Evolutionary conservation across 345 rosid genomes (phyloP), one percentile per base, ranked within the genome.

Genomic region (Dipteronia sinensis): DNA sequence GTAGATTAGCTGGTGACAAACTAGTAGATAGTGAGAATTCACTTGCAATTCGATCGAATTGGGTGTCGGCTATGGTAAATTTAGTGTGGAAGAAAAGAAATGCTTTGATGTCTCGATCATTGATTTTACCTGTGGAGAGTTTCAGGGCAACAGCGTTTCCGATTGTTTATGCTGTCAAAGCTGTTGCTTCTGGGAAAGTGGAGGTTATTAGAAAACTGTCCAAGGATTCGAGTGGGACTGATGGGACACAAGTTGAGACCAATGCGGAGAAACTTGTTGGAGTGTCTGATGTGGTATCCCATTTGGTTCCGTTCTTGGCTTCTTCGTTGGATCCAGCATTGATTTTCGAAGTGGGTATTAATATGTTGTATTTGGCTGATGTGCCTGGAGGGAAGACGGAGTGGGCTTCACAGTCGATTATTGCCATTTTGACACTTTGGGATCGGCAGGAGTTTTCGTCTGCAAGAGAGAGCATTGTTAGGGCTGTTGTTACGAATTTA

Each of bases 371-470:
- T 84, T 86, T 95, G 86, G 98, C 99, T 34, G 99, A 95, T 86
- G 99, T 93, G 74, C 94, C 96, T 34, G 99, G 99, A 65, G 99
- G 99, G 82, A 95, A 93, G 88, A 94, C 98, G 0, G 99, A 95
- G 84, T 95, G 98, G 99, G 98, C 99, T 79, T 89, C 99, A 15
- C 95, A 86, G 83, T 95, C 99, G 25, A 93, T 90, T 78, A 93
- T 92, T 68, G 98, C 99, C 4, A 88, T 94, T 74, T 88, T 95
- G 88, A 95, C 97, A 8, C 98, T 95, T 20, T 95, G 99, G 99
- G 99, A 95, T 80, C 87, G 99, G 69, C 99, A 95, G 83, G 99
- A 95, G 86, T 95, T 95, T 80, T 92, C 97, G 46, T 93, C 99
- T 67, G 99, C 99, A 22, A 90, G 99, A 83, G 99, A 95, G 83